Base-by-base conservation (phyloP, 202 grass and related monocot species). In the Panicum hallii region DNA sequence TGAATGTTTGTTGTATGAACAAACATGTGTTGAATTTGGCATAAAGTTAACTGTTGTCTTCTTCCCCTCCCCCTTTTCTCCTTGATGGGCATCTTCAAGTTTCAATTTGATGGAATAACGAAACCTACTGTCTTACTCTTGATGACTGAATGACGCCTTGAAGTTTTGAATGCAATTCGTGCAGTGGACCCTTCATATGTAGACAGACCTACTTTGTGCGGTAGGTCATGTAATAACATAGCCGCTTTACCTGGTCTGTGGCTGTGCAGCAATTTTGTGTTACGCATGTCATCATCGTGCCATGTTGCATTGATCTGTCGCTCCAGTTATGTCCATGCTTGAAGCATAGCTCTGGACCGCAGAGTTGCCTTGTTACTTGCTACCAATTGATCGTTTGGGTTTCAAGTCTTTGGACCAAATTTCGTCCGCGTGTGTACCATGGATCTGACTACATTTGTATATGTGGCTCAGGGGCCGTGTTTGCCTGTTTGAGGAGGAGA, bases 61-160 rank as follows among this genome's bases (percentile, higher is more conserved):
- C 41, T 66, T 46, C 52, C 52, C 82, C 30, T 16, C 20, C 2
- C 30, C 49, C 30, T 74, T 86, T 74, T 65, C 76, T 72, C 60
- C 78, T 49, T 67, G 7, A 66, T 56, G 52, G 43, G 56, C 55
- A 79, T 84, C 89, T 82, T 68, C 70, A 45, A 72, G 85, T 85
- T 84, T 83, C 63, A 70, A 68, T 85, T 85, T 82, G 41, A 70
- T 88, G 85, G 63, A 95, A 95, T 95, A 95, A 95, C 77, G 28
- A 90, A 92, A 86, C 22, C 53, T 60, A 48, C 38, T 74, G 74
- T 92, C 78, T 60, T 82, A 68, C 83, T 63, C 82, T 80, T 52
- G 77, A 76, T 47, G 82, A 77, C 54, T 77, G 81, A 77, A 88
- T 64, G 77, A 26, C 68, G 60, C 79, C 71, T 86, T 86, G 42